A percentile compares a stretch with the other conserved stretches of the same genome.
These are phyloP conservation scores for Fusarium denticulatum DNA, from an alignment of 2,329 filamentous ascomycete genomes.

Conservation along the genomic window DNA sequence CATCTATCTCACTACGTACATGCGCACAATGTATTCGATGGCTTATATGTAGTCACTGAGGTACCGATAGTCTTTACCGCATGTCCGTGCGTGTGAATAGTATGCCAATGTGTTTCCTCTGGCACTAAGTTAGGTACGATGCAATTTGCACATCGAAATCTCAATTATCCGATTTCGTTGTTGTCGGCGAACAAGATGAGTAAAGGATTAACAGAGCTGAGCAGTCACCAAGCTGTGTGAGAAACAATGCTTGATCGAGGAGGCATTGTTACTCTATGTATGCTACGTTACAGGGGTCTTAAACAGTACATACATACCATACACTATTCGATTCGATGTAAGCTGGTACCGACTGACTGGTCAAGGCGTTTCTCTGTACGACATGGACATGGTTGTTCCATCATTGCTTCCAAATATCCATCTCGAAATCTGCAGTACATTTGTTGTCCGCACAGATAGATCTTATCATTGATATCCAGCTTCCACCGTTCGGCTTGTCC, in stretches of 20 bases:
- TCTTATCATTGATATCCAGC: conserved; percentile 21
- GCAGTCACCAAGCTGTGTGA: neutral
- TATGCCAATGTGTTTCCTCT: neutral
- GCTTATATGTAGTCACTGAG: neutral
- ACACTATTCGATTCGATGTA: neutral
- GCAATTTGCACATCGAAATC: neutral
- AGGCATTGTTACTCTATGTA: neutral
- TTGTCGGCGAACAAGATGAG: neutral
- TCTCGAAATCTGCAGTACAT: neutral
- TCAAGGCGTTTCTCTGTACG: neutral
- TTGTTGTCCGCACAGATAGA: neutral
- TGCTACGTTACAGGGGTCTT: conserved; percentile 28
- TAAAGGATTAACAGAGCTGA: neutral
- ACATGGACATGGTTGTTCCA: conserved; percentile 3
- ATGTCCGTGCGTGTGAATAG: neutral
- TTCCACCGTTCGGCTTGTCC: conserved; percentile 40
- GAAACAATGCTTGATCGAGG: neutral
- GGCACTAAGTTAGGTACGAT: neutral
- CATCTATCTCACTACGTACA: conserved; percentile 3
- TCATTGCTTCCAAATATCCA: conserved; percentile 6
- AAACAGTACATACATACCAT: neutral
- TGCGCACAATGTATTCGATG: neutral
- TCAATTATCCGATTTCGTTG: neutral
- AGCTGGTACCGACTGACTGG: neutral
- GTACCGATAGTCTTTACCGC: neutral